Evolutionary conservation across 2,329 filamentous ascomycete species (phyloP).

Genomic region (Xylariales sp.): DNA sequence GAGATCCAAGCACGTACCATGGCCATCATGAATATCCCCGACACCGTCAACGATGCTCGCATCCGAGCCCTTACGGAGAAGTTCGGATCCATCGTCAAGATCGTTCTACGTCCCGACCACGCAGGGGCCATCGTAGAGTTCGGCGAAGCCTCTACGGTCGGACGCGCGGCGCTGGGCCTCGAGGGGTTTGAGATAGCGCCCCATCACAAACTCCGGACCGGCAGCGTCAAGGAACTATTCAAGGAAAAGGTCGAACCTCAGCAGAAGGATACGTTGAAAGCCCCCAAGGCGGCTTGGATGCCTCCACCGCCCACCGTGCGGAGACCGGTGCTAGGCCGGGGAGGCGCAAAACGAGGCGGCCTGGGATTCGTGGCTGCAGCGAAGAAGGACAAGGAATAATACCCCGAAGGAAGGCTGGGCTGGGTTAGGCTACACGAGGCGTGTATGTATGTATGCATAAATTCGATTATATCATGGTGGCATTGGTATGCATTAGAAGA

Average conservation of each 20-base stretch:
- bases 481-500: conserved; percentile 21
- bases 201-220: conserved; percentile 65
- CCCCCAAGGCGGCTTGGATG: conserved; percentile 52
- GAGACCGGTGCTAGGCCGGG: conserved; percentile 56
- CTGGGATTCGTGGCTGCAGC: conserved; percentile 55
- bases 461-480: conserved; percentile 3
- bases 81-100: conserved; percentile 77
- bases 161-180: conserved; percentile 73
- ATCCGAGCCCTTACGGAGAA: conserved; percentile 78
- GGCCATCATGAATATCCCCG: conserved; percentile 85
- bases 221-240: conserved; percentile 66
- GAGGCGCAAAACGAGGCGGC: conserved; percentile 47
- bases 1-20: conserved; percentile 76
- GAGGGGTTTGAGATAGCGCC: conserved; percentile 65
- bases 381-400: conserved; percentile 42
- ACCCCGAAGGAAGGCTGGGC: conserved; percentile 8
- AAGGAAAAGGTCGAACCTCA: conserved; percentile 58
- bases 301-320: conserved; percentile 57
- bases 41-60: conserved; percentile 90
- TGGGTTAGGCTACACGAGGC: neutral
- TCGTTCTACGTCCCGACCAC: conserved; percentile 83
- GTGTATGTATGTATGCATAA: conserved; percentile 8
- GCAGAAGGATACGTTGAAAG: conserved; percentile 50
- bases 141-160: conserved; percentile 74
- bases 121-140: conserved; percentile 90